A percentile compares a stretch with the other conserved stretches of the same genome.
phyloP scores from a whole-genome alignment of 352 stramenopile genomes.

The Phytophthora cactorum region DNA sequence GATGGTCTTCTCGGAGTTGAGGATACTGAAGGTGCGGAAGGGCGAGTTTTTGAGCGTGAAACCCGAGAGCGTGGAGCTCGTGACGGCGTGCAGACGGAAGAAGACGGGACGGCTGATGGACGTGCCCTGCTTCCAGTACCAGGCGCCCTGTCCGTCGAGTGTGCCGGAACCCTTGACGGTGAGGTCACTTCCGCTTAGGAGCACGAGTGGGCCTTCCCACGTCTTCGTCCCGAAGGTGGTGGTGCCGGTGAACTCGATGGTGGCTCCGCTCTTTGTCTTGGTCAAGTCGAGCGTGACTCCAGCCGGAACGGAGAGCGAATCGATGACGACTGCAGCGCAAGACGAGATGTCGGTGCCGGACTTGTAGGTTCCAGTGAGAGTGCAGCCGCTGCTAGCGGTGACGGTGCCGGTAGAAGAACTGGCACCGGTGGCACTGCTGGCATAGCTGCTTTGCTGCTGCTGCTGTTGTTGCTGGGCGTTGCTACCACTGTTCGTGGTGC shows the following conservation, averaged over 20 bases:
- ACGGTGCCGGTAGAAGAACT: neutral
- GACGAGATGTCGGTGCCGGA: constrained; percentile 24
- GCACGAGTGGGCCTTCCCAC: constrained; percentile 41
- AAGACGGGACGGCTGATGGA: constrained; percentile 42
- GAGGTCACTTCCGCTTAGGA: constrained; percentile 34
- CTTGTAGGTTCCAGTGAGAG: neutral
- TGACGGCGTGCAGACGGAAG: constrained; percentile 33
- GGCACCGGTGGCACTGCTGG: neutral
- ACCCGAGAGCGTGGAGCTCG: constrained; percentile 27
- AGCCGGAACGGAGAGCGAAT: constrained; percentile 34
- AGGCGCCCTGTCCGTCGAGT: constrained; percentile 43
- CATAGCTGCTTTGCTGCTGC: neutral
- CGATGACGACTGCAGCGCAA: constrained; percentile 33
- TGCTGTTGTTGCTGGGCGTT: neutral
- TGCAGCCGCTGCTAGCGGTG: neutral
- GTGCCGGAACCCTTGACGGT: constrained; percentile 36
- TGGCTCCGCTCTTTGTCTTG: constrained; percentile 27
- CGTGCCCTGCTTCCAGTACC: constrained; percentile 47
- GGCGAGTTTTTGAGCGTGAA: constrained; percentile 43
- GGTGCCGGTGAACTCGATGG: constrained; percentile 32
- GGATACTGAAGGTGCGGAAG: constrained; percentile 40
- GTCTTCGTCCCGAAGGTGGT: constrained; percentile 41
- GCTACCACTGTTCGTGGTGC: neutral
- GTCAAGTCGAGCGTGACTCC: constrained; percentile 43
- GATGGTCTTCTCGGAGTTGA: constrained; percentile 29